Percentiles rank a stretch among this genome's conserved stretches.
Evolutionary conservation across 768 basidiomycete genomes (phyloP).

Genomic region (Cystofilobasidium bisporidii): DNA sequence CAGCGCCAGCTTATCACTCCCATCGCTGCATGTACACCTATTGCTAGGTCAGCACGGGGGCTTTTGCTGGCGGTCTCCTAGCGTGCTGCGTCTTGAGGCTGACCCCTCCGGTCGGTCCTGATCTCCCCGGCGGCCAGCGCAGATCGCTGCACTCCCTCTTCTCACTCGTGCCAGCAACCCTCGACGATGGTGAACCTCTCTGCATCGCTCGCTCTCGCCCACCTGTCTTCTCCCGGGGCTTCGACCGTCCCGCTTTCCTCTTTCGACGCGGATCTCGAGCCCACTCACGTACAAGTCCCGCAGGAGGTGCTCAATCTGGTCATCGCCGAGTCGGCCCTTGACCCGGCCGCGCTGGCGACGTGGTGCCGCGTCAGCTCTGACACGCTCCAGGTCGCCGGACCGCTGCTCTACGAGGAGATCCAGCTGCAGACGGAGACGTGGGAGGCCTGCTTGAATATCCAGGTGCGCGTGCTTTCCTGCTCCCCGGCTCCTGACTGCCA

Average conservation of each 20-base stretch:
- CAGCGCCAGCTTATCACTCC: too few species aligned
- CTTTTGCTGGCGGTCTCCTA: too few species aligned
- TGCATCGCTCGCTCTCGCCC: too few species aligned
- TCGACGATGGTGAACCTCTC: too few species aligned
- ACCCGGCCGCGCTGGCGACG: neutral
- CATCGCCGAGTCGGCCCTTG: neutral
- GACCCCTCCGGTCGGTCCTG: too few species aligned
- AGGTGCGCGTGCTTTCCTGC: neutral
- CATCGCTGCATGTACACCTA: too few species aligned
- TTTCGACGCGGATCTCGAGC: neutral
- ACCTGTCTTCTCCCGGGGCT: neutral
- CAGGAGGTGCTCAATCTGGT: conserved; percentile 5
- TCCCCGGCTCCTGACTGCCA: neutral
- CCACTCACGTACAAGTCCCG: neutral
- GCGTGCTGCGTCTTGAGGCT: too few species aligned
- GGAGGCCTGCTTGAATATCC: neutral
- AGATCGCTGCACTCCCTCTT: too few species aligned
- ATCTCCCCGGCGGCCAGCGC: too few species aligned
- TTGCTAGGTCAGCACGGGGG: too few species aligned
- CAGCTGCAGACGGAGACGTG: neutral
- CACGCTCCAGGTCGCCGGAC: conserved; percentile 5
- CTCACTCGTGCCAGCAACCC: too few species aligned
- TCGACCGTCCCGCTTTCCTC: neutral
- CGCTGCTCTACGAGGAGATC: conserved; percentile 10
- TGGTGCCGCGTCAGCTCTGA: conserved; percentile 6